Evolutionary conservation across 805 yeast genomes (phyloP).

Genomic region (Huiozyma naganishii): DNA sequence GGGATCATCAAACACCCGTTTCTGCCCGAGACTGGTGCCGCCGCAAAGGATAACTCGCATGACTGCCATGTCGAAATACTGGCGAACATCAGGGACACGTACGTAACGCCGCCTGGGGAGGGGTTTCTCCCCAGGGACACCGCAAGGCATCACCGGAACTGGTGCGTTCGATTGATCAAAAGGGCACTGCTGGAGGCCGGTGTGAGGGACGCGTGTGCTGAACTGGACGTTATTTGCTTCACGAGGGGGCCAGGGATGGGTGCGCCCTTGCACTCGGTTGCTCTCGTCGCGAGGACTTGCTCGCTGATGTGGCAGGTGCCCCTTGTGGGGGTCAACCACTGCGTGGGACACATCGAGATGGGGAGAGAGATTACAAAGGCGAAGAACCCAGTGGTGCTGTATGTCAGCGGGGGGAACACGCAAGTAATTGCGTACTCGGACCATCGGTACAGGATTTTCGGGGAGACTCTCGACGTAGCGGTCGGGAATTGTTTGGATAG

Average conservation of each 20-base stretch:
- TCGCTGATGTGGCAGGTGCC: conserved; percentile 75
- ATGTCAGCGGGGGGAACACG: conserved; percentile 97
- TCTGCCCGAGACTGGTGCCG: conserved; percentile 24
- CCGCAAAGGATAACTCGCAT: conserved; percentile 35
- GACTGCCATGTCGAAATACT: conserved; percentile 63
- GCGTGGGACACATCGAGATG: conserved; percentile 98
- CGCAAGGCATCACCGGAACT: conserved; percentile 90
- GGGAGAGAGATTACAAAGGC: conserved; percentile 99
- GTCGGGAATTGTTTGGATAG: conserved; percentile 95
- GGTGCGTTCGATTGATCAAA: conserved; percentile 76
- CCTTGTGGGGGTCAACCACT: conserved; percentile 89
- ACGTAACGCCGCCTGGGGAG: conserved; percentile 94
- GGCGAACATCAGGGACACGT: conserved; percentile 90
- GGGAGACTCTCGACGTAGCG: conserved; percentile 97
- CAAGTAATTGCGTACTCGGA: conserved; percentile 95
- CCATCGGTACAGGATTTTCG: conserved; percentile 91
- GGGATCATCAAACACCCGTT: conserved; percentile 73
- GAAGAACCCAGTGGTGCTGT: conserved; percentile 88
- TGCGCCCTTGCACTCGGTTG: conserved; percentile 91
- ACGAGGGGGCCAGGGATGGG: conserved; percentile 99
- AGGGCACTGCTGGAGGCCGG: conserved; percentile 54
- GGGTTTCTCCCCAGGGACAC: conserved; percentile 95
- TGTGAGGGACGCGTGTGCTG: conserved; percentile 33
- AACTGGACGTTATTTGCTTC: conserved; percentile 75
- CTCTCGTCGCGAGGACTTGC: conserved; percentile 80